A percentile compares a stretch with the other conserved stretches of the same genome.
phyloP scores from a whole-genome alignment of 805 yeast species.

The Candida hungchunana region DNA sequence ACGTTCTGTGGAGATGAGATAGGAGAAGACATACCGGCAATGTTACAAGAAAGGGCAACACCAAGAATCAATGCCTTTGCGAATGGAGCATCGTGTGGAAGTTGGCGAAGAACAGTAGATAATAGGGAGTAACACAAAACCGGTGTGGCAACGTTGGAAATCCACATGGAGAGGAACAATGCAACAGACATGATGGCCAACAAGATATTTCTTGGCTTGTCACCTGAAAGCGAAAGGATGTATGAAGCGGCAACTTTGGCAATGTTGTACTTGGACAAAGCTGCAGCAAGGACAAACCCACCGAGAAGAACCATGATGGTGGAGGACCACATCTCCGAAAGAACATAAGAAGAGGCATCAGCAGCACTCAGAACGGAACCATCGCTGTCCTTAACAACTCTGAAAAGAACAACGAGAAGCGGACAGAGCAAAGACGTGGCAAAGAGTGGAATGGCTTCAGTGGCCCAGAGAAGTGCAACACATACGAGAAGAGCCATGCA shows the following conservation, averaged over 20 bases:
- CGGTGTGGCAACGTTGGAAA: conserved; percentile 95
- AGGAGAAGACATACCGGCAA: conserved; percentile 97
- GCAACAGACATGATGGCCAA: conserved; percentile 82
- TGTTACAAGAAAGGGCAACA: conserved; percentile 84
- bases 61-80: conserved; percentile 84
- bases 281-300: conserved; percentile 93
- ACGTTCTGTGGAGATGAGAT: conserved; percentile 96
- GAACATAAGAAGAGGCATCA: conserved; percentile 62
- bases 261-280: conserved; percentile 81
- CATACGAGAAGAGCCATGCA: conserved; percentile 65
- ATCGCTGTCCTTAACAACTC: conserved; percentile 52
- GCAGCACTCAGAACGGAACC: conserved; percentile 58
- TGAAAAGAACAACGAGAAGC: conserved; percentile 64
- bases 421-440: conserved; percentile 89
- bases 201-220: conserved; percentile 72
- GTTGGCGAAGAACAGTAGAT: conserved; percentile 77
- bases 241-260: conserved; percentile 88
- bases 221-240: conserved; percentile 75
- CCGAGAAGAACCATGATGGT: conserved; percentile 86
- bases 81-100: conserved; percentile 68
- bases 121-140: conserved; percentile 84
- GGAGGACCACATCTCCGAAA: conserved; percentile 90
- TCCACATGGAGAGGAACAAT: conserved; percentile 87
- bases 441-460: conserved; percentile 89
- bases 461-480: conserved; percentile 82